Percentiles rank a stretch among this genome's conserved stretches.
Evolutionary conservation across 257 asterid species (phyloP).

Genomic region (Mitragyna speciosa): DNA sequence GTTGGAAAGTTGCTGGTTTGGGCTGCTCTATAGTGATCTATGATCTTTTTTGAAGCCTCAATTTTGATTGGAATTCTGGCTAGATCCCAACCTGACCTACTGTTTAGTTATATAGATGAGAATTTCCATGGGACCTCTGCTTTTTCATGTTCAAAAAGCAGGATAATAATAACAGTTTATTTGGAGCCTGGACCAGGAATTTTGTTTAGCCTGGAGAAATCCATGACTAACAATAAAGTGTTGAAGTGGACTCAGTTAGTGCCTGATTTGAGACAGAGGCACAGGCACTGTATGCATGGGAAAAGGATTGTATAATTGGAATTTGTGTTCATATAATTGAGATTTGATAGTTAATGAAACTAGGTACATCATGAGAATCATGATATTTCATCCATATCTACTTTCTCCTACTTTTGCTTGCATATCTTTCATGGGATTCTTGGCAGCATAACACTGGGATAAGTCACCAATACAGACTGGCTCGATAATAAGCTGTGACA

Average conservation of each 20-base stretch:
- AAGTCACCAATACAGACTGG: not conserved
- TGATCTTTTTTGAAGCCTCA: not conserved
- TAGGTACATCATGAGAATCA: not conserved
- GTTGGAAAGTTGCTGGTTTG: not conserved
- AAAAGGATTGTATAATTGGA: not conserved
- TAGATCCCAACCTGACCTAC: not conserved
- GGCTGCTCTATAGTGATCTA: not conserved
- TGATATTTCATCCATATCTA: not conserved
- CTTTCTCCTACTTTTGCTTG: not conserved
- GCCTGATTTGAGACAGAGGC: not conserved
- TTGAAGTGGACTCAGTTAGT: not conserved
- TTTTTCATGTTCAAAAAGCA: not conserved
- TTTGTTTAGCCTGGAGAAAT: not conserved
- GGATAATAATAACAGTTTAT: not conserved
- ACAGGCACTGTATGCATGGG: not conserved
- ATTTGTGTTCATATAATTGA: not conserved
- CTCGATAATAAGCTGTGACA: not conserved
- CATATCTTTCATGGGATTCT: not conserved
- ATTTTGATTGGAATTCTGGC: not conserved
- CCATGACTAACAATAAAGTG: not conserved
- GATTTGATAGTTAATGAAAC: not conserved
- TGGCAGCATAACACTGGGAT: not conserved
- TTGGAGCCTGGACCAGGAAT: not conserved
- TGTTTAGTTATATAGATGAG: not conserved
- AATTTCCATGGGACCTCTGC: slow-evolving; percentile 3